A percentile compares a stretch with the other conserved stretches of the same genome.
Conservation (phyloP, 306 rosid genomes). For the Acacia confusa region DNA sequence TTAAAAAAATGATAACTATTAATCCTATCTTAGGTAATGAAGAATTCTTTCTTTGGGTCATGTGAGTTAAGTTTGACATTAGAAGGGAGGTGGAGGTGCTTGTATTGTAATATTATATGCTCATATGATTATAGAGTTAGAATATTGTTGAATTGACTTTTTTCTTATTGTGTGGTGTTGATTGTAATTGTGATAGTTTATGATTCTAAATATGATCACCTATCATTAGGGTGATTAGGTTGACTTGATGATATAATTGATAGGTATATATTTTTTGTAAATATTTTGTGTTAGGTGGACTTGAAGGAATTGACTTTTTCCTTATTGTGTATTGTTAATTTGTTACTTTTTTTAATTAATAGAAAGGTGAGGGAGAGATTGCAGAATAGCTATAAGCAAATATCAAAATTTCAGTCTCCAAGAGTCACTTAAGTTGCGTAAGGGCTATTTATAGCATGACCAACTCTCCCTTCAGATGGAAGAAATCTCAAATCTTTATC, state of each 20-base stretch:
- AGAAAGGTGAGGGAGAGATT: background rate
- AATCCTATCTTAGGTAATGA: background rate
- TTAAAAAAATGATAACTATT: background rate
- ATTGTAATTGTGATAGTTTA: background rate
- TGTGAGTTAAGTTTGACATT: background rate
- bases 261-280: background rate
- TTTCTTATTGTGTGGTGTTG: background rate
- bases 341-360: background rate
- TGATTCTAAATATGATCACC: background rate
- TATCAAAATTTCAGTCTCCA: background rate
- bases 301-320: background rate
- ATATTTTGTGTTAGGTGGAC: background rate
- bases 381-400: background rate
- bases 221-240: background rate
- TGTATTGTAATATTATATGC: background rate
- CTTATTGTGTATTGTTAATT: background rate
- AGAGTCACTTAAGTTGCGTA: background rate
- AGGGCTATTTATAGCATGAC: background rate
- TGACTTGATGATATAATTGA: background rate
- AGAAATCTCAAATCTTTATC: background rate
- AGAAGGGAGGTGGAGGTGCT: background rate
- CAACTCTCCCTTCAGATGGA: background rate
- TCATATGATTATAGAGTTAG: background rate
- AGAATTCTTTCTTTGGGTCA: conserved; percentile 9
- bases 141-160: background rate